Evolutionary conservation across 1,284 basidiomycete species (phyloP).

Genomic region (Leccinum griseonigrum): DNA sequence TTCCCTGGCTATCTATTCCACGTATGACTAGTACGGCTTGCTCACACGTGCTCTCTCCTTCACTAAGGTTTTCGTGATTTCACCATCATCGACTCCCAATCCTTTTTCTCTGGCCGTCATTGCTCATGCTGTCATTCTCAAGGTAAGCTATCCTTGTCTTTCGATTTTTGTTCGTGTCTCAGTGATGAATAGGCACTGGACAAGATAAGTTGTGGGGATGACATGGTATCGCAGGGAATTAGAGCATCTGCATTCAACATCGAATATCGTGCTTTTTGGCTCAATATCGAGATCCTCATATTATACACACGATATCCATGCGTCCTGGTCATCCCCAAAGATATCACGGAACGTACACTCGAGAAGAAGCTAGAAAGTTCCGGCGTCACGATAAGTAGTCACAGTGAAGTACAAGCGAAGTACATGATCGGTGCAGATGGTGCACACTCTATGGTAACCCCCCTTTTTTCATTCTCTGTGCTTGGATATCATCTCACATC

Average conservation of each 20-base stretch:
- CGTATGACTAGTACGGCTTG: too few species aligned
- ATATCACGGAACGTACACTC: conserved; percentile 45
- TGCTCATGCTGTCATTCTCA: conserved; percentile 45
- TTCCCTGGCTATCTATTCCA: neutral
- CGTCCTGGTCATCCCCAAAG: conserved; percentile 45
- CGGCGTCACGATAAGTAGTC: conserved; percentile 36
- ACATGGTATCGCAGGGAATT: conserved; percentile 39
- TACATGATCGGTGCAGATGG: conserved; percentile 36
- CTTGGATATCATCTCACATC: neutral
- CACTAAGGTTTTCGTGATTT: conserved; percentile 44
- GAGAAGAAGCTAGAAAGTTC: conserved; percentile 33
- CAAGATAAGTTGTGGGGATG: conserved; percentile 42
- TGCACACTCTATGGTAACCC: conserved; percentile 45
- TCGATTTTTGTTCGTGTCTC: neutral
- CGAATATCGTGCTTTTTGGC: conserved; percentile 31
- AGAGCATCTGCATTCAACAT: conserved; percentile 30
- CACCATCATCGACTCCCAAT: conserved; percentile 45
- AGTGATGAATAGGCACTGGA: conserved; percentile 41
- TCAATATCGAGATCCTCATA: conserved; percentile 35
- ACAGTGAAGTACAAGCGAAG: conserved; percentile 44
- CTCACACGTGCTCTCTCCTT: conserved; percentile 11
- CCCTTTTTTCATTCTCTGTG: neutral
- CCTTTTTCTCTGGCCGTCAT: conserved; percentile 38
- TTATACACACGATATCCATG: conserved; percentile 46
- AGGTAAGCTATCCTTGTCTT: conserved; percentile 21